These are phyloP conservation scores for Psilocybe cubensis DNA, from an alignment of 768 basidiomycete genomes.

Conservation along the genomic window DNA sequence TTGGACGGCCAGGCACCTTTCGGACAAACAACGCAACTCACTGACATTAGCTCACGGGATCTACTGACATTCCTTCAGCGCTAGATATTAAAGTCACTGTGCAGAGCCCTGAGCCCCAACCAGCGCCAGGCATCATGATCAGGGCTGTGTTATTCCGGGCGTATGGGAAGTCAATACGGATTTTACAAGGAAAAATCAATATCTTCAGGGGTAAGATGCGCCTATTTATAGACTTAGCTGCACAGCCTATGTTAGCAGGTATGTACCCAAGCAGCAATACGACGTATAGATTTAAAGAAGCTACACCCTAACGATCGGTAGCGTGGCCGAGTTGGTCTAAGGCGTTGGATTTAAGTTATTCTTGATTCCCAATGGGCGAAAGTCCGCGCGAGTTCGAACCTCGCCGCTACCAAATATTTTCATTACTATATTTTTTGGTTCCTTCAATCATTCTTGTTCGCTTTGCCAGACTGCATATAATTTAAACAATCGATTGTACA, in stretches of 20 bases:
- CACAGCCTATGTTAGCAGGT: not conserved
- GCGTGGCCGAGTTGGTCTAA: slow-evolving; percentile 91
- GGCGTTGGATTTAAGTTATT: slow-evolving; percentile 85
- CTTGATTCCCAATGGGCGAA: slow-evolving; percentile 83
- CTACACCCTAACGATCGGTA: slow-evolving; percentile 25
- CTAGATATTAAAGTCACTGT: not conserved
- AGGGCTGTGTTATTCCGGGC: slow-evolving; percentile 11
- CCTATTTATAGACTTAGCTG: slow-evolving; percentile 5
- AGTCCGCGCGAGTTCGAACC: slow-evolving; percentile 92
- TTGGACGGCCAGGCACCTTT: slow-evolving; percentile 8
- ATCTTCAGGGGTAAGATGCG: slow-evolving; percentile 3
- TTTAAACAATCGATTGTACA: too few relatives aligned
- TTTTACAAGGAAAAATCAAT: not conserved
- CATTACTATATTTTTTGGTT: slow-evolving; percentile 11
- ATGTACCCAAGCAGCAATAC: not conserved
- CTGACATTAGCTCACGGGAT: slow-evolving; percentile 5
- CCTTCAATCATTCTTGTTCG: not conserved
- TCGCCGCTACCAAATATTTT: slow-evolving; percentile 71
- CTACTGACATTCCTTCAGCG: not conserved
- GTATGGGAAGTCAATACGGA: not conserved
- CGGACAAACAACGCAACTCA: not conserved
- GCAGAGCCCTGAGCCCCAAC: not conserved
- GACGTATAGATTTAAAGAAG: not conserved
- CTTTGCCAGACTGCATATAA: not conserved
- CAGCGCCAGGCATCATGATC: too few relatives aligned